Percentiles rank a stretch among this genome's conserved stretches.
Conservation (phyloP, 495 filamentous ascomycete species). For the Hypomontagnella monticulosa region DNA sequence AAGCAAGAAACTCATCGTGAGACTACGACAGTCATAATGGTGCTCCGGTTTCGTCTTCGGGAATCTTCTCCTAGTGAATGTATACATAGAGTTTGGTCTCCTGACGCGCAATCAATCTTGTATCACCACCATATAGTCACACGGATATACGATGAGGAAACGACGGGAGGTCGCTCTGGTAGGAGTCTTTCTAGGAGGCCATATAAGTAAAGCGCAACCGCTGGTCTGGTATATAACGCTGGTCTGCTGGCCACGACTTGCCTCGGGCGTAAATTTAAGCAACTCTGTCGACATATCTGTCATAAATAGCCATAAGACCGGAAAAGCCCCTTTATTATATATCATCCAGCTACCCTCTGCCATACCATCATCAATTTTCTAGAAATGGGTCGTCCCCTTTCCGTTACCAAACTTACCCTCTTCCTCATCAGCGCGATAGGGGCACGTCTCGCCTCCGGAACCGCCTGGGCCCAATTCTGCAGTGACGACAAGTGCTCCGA, state of each 20-base stretch:
- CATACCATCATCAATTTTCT: too few relatives aligned
- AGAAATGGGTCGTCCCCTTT: background rate
- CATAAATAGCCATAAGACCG: background rate
- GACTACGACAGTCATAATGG: too few relatives aligned
- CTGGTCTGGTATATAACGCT: too few relatives aligned
- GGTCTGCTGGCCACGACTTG: too few relatives aligned
- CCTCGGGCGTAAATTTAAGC: too few relatives aligned
- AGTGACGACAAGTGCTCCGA: conserved; percentile 19
- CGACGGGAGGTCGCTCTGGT: too few relatives aligned
- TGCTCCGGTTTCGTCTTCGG: too few relatives aligned
- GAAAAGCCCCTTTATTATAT: background rate
- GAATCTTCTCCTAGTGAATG: too few relatives aligned
- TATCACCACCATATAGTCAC: background rate
- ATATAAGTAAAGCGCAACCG: too few relatives aligned
- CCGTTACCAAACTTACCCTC: background rate
- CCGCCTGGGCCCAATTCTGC: conserved; percentile 36
- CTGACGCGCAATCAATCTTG: background rate
- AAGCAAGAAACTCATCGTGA: too few relatives aligned
- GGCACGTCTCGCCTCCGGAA: conserved; percentile 4
- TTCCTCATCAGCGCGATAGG: background rate
- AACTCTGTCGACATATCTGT: too few relatives aligned
- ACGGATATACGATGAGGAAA: background rate
- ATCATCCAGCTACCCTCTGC: background rate
- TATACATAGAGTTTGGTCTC: background rate
- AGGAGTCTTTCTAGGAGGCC: too few relatives aligned